Base-by-base conservation (phyloP, 2,329 filamentous ascomycete genomes). In the Sporothrix variecibatus region DNA sequence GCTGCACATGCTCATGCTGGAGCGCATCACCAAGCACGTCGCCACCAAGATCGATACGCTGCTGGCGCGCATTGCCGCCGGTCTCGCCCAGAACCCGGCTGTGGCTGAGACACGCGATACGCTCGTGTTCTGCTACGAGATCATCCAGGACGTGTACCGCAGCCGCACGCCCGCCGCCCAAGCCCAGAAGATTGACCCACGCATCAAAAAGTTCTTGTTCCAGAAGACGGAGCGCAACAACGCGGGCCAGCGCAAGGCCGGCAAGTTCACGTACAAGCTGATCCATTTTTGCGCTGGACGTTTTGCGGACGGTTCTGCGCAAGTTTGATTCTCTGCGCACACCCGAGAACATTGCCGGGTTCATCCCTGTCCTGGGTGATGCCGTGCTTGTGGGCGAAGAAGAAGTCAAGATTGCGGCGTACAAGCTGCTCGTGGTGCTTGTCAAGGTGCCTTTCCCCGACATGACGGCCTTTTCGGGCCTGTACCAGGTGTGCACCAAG, bases 101-200 rank as follows among this genome's bases (percentile, higher is more conserved):
- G 72, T 74, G 12, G 91, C 94, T 0, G 90, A 92, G 76, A 93
- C 90, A 78, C 90, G 92, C 68, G 94, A 97, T 77, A 91, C 95
- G 56, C 85, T 99, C n/a, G 85, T 97, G 0, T 98, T 99, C 82
- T 97, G 95, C 81, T 98, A 97, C 80, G 94, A 98, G 81, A 88
- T 98, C 65, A 93, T 98, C 56, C 93, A 97, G 80, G 92, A 95
- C 76, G 93, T 94, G 0, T 97, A 97, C 81, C 89, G 89, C 75
- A 89, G 88, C 74, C 86, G 87, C 72, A 88, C 86, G 15, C 20
- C 53, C 28, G 53, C 51, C n/a, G 53, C 49, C 8, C 15, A 51
- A 11, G 11, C n/a, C 17, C 72, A 58, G 0, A 83, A 49, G 51
- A 64, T 71, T n/a, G 89, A 93, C 78, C 87, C 88, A 20, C 88